Evolutionary conservation across 371 early-diverging fungal species (phyloP).

Genomic region (Batrachochytrium dendrobatidis): DNA sequence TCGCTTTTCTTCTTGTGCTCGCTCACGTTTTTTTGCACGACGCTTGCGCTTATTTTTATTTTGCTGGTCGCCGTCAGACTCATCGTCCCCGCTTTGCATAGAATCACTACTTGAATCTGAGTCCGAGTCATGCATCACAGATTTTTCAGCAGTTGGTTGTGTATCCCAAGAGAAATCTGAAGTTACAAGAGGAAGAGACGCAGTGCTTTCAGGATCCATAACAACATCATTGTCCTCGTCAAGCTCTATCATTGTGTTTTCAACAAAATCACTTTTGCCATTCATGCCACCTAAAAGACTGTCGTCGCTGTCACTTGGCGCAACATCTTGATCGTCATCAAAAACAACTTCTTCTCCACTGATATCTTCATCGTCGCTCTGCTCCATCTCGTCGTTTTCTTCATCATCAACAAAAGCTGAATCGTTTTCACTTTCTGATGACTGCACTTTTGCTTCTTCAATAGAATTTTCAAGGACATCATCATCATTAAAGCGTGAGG

Average conservation of each 20-base stretch:
- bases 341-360: neutral
- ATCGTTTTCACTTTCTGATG: conserved; percentile 24
- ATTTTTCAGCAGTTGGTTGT: conserved; percentile 28
- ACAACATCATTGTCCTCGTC: conserved; percentile 37
- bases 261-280: conserved; percentile 35
- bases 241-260: conserved; percentile 32
- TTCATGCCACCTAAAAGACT: conserved; percentile 36
- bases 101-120: conserved; percentile 28
- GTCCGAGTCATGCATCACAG: conserved; percentile 29
- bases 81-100: conserved; percentile 38
- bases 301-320: conserved; percentile 7
- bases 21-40: conserved; percentile 30
- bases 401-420: conserved; percentile 20
- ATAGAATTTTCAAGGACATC: conserved; percentile 24
- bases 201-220: conserved; percentile 29
- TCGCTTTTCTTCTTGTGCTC: conserved; percentile 30
- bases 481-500: conserved; percentile 59
- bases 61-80: conserved; percentile 27
- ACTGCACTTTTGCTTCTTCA: no score
- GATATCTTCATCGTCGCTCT: conserved; percentile 13
- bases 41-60: conserved; percentile 23
- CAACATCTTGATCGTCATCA: neutral
- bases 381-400: conserved; percentile 26
- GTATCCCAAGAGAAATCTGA: conserved; percentile 59
- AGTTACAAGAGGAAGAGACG: conserved; percentile 29